Base-by-base conservation (phyloP, 495 filamentous ascomycete genomes). In the Penicillium simplicissimum region DNA sequence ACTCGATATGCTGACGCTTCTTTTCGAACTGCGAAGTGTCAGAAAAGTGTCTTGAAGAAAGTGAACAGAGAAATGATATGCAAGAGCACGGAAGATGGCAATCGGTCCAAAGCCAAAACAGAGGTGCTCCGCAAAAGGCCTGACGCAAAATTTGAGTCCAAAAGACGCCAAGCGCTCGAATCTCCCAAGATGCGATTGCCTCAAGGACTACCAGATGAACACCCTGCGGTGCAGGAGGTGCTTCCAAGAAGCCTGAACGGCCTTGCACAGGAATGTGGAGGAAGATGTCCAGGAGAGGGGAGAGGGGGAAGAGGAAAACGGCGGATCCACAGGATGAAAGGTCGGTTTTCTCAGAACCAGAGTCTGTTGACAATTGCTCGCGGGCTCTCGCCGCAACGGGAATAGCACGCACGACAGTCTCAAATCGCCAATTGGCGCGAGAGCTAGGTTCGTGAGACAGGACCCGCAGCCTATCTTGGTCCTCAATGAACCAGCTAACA, bases 1-100 rank as follows among this genome's bases (percentile, higher is more conserved):
- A 79, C 73, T 97, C 92, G 71, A 94, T 91, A 69, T 96, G 91
- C 64, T 89, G 80, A 52, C 90, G 89, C 72, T 96, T 97, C 75
- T 92, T 96, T 74, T 97, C 95, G 68, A 96, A 83, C 93, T 98
- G 71, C 34, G 55, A 34, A 43, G 42, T 51, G 66, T 74, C 61
- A 79, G 79, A 55, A 42, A 54, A 34, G 52, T 14, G 38, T 36
- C 34, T 31, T 40, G 11, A 37, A 23, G 28, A 23, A 2, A 52
- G 36, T 28, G 19, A 51, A 40, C 17, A 31, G 40, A 25, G 37
- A 31, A 51, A 48, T 36, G 36, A 40, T 10, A 17, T 23, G 42
- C 21, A 28, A 19, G 43, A 17, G 14, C 19, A 14, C 10, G 40
- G 45, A 52, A n/a, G 45, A 36, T 25, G 9, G 9, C 7, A 10